Evolutionary conservation across 495 filamentous ascomycete species (phyloP), one percentile per base, ranked within the genome.

Genomic region (Neurospora sp.): DNA sequence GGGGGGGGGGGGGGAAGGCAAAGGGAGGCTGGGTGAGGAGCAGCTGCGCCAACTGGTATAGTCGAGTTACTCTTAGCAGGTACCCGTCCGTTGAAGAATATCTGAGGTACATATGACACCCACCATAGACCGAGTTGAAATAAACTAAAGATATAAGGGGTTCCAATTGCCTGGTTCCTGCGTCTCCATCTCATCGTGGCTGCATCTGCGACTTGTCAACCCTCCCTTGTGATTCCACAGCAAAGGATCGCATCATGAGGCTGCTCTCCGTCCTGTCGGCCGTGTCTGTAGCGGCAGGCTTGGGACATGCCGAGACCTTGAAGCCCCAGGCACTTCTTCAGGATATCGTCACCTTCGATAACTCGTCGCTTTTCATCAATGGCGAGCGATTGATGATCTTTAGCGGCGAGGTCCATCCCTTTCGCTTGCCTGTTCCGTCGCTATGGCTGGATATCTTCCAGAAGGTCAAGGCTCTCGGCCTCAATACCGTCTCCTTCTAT

Each of bases 401-500:
- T 79, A 89, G 86, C 76, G 92, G 89, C 70, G 92, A 94, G 82
- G 84, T 92, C 43, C 92, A 93, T 77, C 91, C 91, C 2, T 93
- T 86, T 78, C 89, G 92, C 74, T 85, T 94, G 6, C 92, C 92
- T 1, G 92, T 94, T 5, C 86, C 90, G 0, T 85, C 87, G 24
- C 83, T 94, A 5, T 93, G 88, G 86, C 85, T 91, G 54, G 93
- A 94, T 77, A 79, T 94, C 39, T 89, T 96, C 77, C 89, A 94
- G 76, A 96, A 96, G 80, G 86, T 93, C 81, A 93, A 90, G 79
- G 90, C 91, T 36, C 78, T 93, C 0, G 92, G 92, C 2, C 93
- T 92, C 81, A 93, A 91, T 74, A 83, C 85, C n/a, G 89, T 93
- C 19, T 92, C 89, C 0, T 92, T 94, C 80, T 93, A 94, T 77